Conservation (phyloP, 805 yeast species). For the Maudiozyma serrabonitensis region DNA sequence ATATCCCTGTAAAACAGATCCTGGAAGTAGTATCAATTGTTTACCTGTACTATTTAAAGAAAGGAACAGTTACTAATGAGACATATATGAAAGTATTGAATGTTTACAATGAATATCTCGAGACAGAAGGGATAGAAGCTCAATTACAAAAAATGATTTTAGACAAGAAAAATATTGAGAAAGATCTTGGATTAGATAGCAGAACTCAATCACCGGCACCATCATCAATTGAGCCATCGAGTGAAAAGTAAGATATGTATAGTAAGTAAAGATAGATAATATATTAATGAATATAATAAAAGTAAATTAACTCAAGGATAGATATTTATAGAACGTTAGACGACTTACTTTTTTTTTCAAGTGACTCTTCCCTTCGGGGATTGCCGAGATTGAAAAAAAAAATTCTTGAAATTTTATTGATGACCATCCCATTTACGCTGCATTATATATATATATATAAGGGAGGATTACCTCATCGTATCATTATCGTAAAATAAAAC, state of each 20-base stretch:
- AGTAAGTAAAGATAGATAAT: background rate
- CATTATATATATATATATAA: background rate
- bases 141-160: conserved; percentile 32
- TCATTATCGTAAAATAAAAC: too few relatives aligned
- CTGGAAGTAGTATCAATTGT: conserved; percentile 58
- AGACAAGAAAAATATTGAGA: conserved; percentile 29
- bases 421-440: too few relatives aligned
- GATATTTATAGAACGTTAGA: too few relatives aligned
- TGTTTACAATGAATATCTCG: conserved; percentile 32
- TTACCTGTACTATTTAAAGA: conserved; percentile 40
- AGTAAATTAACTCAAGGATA: too few relatives aligned
- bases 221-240: background rate
- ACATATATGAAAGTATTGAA: conserved; percentile 31
- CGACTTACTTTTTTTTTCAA: too few relatives aligned
- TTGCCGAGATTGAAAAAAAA: background rate
- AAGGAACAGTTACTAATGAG: conserved; percentile 30
- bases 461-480: background rate
- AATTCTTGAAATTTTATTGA: too few relatives aligned
- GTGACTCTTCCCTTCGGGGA: background rate
- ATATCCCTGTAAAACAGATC: conserved; percentile 51
- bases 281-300: background rate
- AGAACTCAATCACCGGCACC: background rate
- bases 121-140: conserved; percentile 31
- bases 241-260: background rate
- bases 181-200: background rate